Evolutionary conservation across 345 rosid genomes (phyloP).

Genomic region (Gossypium arboreum): DNA sequence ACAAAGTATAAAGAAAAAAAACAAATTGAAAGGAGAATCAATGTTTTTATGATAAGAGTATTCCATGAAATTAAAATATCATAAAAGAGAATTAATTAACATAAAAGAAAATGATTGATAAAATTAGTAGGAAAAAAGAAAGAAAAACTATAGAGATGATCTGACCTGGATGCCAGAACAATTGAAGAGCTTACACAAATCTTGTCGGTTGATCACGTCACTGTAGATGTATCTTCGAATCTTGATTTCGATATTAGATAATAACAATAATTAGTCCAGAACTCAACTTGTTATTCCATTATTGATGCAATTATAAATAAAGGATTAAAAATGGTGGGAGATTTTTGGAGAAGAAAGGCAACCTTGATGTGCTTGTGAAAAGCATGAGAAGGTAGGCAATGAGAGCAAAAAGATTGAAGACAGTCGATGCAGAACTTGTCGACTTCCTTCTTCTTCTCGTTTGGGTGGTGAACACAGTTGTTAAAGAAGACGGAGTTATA

Average conservation of each 20-base stretch:
- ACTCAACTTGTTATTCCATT: neutral
- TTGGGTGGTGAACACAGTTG: conserved; percentile 17
- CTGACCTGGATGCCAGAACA: conserved; percentile 34
- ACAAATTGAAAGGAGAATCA: no score
- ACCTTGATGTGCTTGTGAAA: conserved; percentile 24
- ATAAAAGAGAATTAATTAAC: neutral
- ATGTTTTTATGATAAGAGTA: no score
- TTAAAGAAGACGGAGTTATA: conserved; percentile 26
- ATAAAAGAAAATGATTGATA: neutral
- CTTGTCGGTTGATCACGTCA: conserved; percentile 34
- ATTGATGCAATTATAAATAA: neutral
- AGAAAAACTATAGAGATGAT: neutral
- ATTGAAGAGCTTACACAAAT: conserved; percentile 30
- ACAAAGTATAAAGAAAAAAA: no score
- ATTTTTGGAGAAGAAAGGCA: neutral
- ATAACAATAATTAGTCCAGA: neutral
- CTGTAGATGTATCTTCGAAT: conserved; percentile 35
- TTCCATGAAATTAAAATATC: neutral
- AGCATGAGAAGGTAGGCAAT: conserved; percentile 21
- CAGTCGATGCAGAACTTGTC: conserved; percentile 36
- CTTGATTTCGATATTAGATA: conserved; percentile 9
- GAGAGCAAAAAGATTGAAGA: conserved; percentile 23
- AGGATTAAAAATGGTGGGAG: no score
- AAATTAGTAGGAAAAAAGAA: neutral
- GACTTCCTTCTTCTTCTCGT: conserved; percentile 26